Conservation (phyloP, 1,139 yeast species). For the Geotrichum fermentans region DNA sequence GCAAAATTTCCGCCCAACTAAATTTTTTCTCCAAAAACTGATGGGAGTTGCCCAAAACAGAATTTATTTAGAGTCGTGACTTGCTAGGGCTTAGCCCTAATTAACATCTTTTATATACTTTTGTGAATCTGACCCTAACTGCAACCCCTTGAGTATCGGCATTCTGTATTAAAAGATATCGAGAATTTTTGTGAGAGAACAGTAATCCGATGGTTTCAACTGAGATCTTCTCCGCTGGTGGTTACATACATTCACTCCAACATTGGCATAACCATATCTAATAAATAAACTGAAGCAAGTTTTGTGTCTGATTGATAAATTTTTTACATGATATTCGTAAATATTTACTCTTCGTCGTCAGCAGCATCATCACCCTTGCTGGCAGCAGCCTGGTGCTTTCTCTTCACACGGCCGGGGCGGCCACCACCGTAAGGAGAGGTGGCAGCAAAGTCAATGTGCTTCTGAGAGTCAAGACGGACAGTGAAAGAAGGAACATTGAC, state of each 20-base stretch:
- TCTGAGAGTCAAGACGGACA: slow-evolving; percentile 99
- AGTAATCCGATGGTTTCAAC: no score
- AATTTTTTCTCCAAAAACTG: not conserved
- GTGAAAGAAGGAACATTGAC: slow-evolving; percentile 98
- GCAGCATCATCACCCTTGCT: slow-evolving; percentile 49
- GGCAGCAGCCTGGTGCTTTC: slow-evolving; percentile 75
- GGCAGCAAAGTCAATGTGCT: slow-evolving; percentile 99
- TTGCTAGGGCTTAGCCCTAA: slow-evolving; percentile 5
- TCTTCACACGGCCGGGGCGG: slow-evolving; percentile 99
- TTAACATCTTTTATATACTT: no score
- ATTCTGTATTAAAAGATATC: no score
- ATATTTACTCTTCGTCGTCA: slow-evolving; percentile 47
- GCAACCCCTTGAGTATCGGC: no score
- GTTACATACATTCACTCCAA: no score
- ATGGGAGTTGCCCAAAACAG: not conserved
- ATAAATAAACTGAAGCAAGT: slow-evolving; percentile 2
- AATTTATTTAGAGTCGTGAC: not conserved
- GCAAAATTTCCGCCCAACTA: slow-evolving; percentile 6
- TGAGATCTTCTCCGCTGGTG: no score
- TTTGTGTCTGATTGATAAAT: slow-evolving; percentile 5
- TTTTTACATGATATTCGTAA: slow-evolving; percentile 14
- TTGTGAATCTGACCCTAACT: no score
- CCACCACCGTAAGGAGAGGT: slow-evolving; percentile 99
- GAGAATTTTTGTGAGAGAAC: no score
- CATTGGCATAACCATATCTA: no score